Evolutionary conservation across 2,329 filamentous ascomycete species (phyloP).

Genomic region (Cryphonectria parasitica): DNA sequence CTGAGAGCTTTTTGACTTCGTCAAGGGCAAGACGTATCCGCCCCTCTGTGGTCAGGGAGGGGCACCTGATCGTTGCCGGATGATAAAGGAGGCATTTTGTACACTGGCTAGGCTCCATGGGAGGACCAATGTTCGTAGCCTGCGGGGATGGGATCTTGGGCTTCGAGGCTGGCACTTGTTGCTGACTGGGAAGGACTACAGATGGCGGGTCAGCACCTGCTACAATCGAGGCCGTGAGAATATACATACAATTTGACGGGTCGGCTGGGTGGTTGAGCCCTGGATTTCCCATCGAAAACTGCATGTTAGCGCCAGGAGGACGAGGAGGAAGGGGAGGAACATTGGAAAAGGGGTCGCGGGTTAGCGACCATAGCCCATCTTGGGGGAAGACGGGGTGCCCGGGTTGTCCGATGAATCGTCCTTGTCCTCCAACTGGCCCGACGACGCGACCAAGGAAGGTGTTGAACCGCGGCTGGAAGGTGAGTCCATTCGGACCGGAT

Average conservation of each 20-base stretch:
- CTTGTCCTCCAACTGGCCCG: neutral
- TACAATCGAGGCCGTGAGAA: neutral
- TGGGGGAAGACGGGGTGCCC: neutral
- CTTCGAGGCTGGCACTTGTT: neutral
- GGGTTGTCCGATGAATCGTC: neutral
- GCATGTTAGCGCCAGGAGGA: neutral
- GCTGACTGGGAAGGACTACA: neutral
- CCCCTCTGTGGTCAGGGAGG: slow-evolving; percentile 64
- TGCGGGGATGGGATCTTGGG: neutral
- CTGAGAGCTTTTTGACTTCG: slow-evolving; percentile 52
- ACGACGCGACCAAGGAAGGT: neutral
- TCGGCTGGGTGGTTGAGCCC: neutral
- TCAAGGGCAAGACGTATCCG: slow-evolving; percentile 68
- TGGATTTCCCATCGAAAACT: neutral
- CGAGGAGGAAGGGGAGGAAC: neutral
- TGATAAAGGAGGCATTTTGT: slow-evolving; percentile 67
- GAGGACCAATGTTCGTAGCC: slow-evolving; percentile 19
- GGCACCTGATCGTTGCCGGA: slow-evolving; percentile 59
- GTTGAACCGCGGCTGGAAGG: neutral
- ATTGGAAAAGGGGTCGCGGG: neutral
- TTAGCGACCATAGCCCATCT: neutral
- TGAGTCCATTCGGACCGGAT: neutral
- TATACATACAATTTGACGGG: neutral
- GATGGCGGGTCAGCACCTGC: neutral
- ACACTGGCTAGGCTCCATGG: slow-evolving; percentile 63